phyloP scores from a whole-genome alignment of 345 rosid genomes.

The Acer negundo region DNA sequence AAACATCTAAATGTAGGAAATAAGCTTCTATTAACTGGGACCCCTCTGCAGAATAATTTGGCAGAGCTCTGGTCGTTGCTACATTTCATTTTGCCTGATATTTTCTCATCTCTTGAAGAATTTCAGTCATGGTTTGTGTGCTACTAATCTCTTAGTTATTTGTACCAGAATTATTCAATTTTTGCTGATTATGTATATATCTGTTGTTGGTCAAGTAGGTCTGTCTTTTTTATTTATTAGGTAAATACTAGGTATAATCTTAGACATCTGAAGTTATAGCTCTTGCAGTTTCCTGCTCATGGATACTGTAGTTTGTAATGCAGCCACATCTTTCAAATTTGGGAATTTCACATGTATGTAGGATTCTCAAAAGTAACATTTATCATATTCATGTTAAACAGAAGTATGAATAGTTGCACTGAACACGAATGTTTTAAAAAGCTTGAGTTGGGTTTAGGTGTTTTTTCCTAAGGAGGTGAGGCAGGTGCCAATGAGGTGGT shows the following conservation, averaged over 20 bases:
- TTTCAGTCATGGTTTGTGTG: conserved; percentile 86
- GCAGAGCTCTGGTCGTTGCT: conserved; percentile 98
- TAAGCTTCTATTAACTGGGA: conserved; percentile 91
- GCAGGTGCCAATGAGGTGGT: too few species aligned
- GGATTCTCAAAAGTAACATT: background rate
- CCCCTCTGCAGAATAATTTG: conserved; percentile 93
- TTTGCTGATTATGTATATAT: background rate
- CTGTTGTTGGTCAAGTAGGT: background rate
- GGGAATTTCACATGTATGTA: background rate
- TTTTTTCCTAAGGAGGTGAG: too few species aligned
- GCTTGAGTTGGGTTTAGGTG: too few species aligned
- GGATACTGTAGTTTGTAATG: background rate
- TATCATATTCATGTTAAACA: background rate
- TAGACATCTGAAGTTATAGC: background rate
- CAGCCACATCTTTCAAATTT: background rate
- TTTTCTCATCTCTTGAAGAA: conserved; percentile 88
- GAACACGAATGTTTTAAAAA: too few species aligned
- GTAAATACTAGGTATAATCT: background rate
- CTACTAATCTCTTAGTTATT: background rate
- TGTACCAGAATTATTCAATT: background rate
- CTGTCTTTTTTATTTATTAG: background rate
- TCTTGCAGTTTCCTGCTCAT: conserved; percentile 1
- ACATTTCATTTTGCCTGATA: conserved; percentile 92
- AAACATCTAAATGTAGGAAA: conserved; percentile 55
- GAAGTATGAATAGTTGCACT: background rate